phyloP scores from a whole-genome alignment of 1,284 basidiomycete species.

The Ceratobasidium papillatum region DNA sequence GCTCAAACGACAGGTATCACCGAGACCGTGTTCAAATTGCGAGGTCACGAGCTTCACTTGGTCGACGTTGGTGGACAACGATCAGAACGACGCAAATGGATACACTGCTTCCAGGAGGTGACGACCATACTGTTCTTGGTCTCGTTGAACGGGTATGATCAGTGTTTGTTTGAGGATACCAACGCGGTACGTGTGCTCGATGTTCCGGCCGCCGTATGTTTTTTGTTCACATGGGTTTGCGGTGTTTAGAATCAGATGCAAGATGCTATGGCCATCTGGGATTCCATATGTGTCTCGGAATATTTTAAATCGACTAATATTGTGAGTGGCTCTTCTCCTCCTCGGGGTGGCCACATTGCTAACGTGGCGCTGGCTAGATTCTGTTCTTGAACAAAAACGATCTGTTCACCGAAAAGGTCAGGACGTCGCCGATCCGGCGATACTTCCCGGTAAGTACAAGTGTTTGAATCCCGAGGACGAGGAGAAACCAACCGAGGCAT shows the following conservation, averaged over 20 bases:
- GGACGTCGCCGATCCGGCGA: constrained; percentile 80
- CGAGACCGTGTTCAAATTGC: constrained; percentile 85
- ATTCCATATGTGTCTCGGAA: constrained; percentile 91
- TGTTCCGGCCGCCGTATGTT: background rate
- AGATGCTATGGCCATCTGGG: constrained; percentile 95
- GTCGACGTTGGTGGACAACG: constrained; percentile 93
- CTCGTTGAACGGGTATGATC: constrained; percentile 88
- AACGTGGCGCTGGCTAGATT: constrained; percentile 60
- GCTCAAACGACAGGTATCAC: constrained; percentile 93
- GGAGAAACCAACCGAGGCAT: background rate
- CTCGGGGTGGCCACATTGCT: constrained; percentile 37
- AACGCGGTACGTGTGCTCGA: constrained; percentile 70
- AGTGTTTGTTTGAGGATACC: constrained; percentile 92
- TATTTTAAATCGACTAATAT: constrained; percentile 94
- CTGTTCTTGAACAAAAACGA: constrained; percentile 93
- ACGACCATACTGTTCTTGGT: constrained; percentile 89
- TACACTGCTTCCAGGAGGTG: constrained; percentile 86
- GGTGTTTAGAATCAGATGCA: constrained; percentile 89
- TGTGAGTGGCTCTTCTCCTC: constrained; percentile 57
- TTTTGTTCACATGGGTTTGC: constrained; percentile 28
- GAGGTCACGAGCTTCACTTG: constrained; percentile 82
- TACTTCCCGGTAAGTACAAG: constrained; percentile 77
- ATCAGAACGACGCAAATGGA: constrained; percentile 89
- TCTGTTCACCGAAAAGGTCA: constrained; percentile 84
- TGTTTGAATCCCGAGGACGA: background rate